Conservation (phyloP, 176 grass and related monocot species). For the Elaeis guineensis region DNA sequence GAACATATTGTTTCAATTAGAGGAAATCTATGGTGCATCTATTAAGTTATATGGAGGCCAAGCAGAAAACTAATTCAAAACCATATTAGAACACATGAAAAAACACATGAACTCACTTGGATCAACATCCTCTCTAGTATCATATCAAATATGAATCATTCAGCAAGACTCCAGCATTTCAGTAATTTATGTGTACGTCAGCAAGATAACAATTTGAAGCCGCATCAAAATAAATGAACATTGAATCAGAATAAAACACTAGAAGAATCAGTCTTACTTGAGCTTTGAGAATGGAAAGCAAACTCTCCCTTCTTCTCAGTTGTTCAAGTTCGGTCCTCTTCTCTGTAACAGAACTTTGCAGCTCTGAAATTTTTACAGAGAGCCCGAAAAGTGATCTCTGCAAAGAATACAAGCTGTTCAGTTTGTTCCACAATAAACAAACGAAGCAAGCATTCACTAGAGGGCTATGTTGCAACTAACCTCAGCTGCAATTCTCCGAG, state of each 20-base stretch:
- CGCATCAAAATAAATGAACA: neutral
- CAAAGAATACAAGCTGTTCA: neutral
- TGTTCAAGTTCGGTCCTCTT: slow-evolving; percentile 42
- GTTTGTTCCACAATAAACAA: no score
- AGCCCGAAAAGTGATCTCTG: slow-evolving; percentile 64
- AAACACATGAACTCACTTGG: no score
- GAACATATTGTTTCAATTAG: no score
- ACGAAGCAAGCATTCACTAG: neutral
- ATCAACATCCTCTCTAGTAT: no score
- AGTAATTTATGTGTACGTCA: no score
- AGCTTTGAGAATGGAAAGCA: slow-evolving; percentile 30
- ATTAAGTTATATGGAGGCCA: no score
- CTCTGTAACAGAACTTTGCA: slow-evolving; percentile 32
- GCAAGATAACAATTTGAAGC: neutral
- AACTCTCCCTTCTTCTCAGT: slow-evolving; percentile 33
- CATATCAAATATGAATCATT: no score
- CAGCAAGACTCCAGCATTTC: no score
- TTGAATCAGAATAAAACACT: neutral
- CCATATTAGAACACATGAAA: no score
- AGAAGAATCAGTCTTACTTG: slow-evolving; percentile 44
- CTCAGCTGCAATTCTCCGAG: slow-evolving; percentile 38
- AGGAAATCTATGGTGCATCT: no score
- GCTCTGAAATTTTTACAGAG: slow-evolving; percentile 5
- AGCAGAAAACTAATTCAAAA: no score
- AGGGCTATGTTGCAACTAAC: slow-evolving; percentile 15